These are phyloP conservation scores for Tricholoma hemisulphureum DNA, from an alignment of 768 basidiomycete species.

Conservation along the genomic window DNA sequence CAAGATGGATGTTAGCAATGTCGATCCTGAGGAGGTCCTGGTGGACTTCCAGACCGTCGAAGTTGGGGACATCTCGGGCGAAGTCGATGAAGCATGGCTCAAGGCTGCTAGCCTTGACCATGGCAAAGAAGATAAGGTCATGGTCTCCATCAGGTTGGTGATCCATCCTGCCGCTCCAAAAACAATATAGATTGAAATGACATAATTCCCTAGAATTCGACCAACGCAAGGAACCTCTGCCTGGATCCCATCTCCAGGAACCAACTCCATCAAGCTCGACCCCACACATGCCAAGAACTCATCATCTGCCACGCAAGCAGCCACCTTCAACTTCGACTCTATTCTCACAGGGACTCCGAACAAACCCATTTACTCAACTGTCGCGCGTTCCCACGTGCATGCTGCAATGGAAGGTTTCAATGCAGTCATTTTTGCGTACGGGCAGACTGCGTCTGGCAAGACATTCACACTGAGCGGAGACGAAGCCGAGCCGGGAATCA, in stretches of 20 bases:
- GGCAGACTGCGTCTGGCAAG: conserved; percentile 79
- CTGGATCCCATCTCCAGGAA: conserved; percentile 49
- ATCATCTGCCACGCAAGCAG: conserved; percentile 27
- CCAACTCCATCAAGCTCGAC: conserved; percentile 60
- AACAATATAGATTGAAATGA: conserved; percentile 2
- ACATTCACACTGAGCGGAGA: conserved; percentile 65
- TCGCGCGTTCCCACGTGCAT: conserved; percentile 75
- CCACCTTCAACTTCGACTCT: conserved; percentile 66
- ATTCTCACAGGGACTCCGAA: conserved; percentile 78
- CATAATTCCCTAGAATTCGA: conserved; percentile 49
- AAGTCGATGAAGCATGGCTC: conserved; percentile 61
- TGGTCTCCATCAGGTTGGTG: conserved; percentile 77
- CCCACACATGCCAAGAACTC: conserved; percentile 51
- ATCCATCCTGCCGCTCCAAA: neutral
- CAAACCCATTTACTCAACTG: conserved; percentile 73
- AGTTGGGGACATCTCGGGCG: conserved; percentile 62
- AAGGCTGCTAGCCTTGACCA: conserved; percentile 43
- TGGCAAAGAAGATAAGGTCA: conserved; percentile 80
- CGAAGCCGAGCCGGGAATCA: conserved; percentile 88
- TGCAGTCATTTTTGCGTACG: conserved; percentile 91
- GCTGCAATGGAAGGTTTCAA: conserved; percentile 98
- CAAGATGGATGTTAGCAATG: conserved; percentile 74
- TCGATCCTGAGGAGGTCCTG: conserved; percentile 73
- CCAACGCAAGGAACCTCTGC: conserved; percentile 52
- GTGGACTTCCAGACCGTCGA: conserved; percentile 77